Conservation (phyloP, 495 filamentous ascomycete genomes). For the Aspergillus ellipticus region DNA sequence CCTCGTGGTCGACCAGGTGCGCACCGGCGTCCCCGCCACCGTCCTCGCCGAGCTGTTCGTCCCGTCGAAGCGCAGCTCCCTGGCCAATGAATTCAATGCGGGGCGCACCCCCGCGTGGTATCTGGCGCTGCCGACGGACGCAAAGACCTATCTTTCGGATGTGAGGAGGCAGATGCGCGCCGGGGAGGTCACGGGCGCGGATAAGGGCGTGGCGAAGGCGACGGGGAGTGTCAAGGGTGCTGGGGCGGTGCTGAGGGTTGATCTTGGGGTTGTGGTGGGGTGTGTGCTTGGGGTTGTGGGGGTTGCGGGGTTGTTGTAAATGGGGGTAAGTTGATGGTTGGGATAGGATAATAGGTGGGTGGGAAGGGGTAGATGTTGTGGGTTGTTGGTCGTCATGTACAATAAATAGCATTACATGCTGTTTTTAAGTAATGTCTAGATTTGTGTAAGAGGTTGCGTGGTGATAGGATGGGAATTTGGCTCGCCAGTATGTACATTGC, state of each 20-base stretch:
- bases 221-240: background rate
- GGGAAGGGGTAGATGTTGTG: too few species aligned
- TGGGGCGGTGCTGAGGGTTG: background rate
- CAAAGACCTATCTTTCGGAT: constrained; percentile 19
- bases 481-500: background rate
- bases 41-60: constrained; percentile 19
- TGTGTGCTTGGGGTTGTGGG: background rate
- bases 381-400: too few species aligned
- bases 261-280: background rate
- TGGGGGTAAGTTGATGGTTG: too few species aligned
- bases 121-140: constrained; percentile 15
- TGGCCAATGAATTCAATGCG: constrained; percentile 15
- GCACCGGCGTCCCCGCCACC: constrained; percentile 18
- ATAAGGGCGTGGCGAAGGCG: background rate
- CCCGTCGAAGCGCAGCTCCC: constrained; percentile 15
- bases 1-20: constrained; percentile 18
- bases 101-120: constrained; percentile 23
- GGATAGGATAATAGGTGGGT: too few species aligned
- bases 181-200: background rate
- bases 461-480: too few species aligned
- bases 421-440: too few species aligned
- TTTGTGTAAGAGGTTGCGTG: too few species aligned
- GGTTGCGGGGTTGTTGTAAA: too few species aligned
- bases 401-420: too few species aligned
- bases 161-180: constrained; percentile 6